Evolutionary conservation across 169 alveolate genomes (phyloP), one percentile per base, ranked within the genome.

Genomic region (Plasmodium knowlesi): DNA sequence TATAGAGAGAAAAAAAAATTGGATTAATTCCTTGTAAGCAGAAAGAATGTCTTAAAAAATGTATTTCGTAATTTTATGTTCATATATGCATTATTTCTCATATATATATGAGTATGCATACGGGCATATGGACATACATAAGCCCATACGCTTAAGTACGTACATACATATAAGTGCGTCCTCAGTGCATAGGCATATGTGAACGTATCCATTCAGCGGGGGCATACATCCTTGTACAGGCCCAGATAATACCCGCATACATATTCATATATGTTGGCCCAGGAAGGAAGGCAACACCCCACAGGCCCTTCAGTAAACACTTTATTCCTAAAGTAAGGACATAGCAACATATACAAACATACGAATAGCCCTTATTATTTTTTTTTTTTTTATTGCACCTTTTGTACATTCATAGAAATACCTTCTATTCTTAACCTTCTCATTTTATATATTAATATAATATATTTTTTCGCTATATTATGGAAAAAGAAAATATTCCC

Each of bases 311-410:
- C 76, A n/a, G 41, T n/a, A 67, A 67, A 67, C 30, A 3, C 61
- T 22, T 67, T 67, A 67, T 67, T 16, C 41, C 9, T 67, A 28
- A 28, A 28, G 76, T 61, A 61, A 61, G 76, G 41, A 67, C 76
- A 67, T 28, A 78, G 34, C 32, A 43, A 19, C 61, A 14, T 78
- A 28, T 22, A 43, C 54, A 16, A 83, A 46, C n/a, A 37, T 41
- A 53, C 9, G 83, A 12, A 53, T 53, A 50, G 25, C 61, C 19
- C 8, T 32, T 22, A 83, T 41, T 73, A 83, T 41, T 73, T 43
- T 73, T 73, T 39, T 39, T 39, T 82, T 83, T 71, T 19, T 73
- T 83, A 83, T 71, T 83, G 81, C 82, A 83, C 83, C 81, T 83
- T 83, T 39, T 73, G 3, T 37, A 19, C 5, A 28, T 6, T 46